Base-by-base conservation (phyloP, 257 asterid species). In the Handroanthus guayacan region DNA sequence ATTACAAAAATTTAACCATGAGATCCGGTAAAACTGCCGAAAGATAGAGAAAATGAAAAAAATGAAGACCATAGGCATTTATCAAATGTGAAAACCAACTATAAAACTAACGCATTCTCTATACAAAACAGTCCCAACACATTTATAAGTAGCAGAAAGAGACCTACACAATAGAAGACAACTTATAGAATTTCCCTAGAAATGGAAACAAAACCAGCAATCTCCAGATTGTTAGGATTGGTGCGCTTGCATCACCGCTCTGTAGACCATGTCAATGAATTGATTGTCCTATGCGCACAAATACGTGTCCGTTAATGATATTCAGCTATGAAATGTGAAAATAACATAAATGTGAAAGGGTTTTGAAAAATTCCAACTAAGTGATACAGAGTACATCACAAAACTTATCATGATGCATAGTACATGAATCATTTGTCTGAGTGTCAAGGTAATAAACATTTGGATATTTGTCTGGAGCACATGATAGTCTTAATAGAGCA, bases 261-360 rank as follows among this genome's bases (percentile, higher is more conserved):
- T 86, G 80, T 88, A 87, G 56, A 90, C 89, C 94, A 92, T 85
- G 86, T 92, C 97, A 38, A 94, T 85, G 81, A 94, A 94, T 81
- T 89, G 97, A 78, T 90, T 80, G 64, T 94, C 97, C 99, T 94
- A 65, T 65, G 3, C 37, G 45, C 51, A 68, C 67, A 84, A 39
- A 65, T 50, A 72, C 12, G 63, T 20, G 47, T 36, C 11, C 68
- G 62, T 44, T 41, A 63, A 67, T 54, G 41, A 60, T 20, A 58
- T 56, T 47, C 66, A 72, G 17, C 34, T 1, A 45, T 17, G 1
- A 14, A 36, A 50, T 3, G 2, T 20, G 25, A 31, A 57, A 6
- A 31, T 20, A 38, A 58, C 55, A 44, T 38, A 20, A 3, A 31
- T 5, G 37, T 7, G 36, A 9, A 11, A 72, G 14, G 63, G 34